phyloP scores from a whole-genome alignment of 148 eudicot species.

The Camellia sinensis region DNA sequence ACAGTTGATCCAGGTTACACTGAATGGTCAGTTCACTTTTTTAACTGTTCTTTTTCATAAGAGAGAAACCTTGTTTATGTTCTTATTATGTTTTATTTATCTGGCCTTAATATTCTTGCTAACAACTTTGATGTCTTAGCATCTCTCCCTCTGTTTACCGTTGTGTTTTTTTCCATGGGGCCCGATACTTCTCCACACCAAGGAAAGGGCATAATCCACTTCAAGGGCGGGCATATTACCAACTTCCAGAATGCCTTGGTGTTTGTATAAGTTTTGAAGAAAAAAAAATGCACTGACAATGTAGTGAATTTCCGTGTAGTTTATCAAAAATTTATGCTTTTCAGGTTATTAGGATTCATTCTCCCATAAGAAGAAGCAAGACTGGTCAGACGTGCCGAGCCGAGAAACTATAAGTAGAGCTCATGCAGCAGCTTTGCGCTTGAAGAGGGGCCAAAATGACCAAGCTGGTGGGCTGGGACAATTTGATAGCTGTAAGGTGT shows the following conservation, averaged over 20 bases:
- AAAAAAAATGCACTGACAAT: neutral
- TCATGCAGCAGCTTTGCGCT: slow-evolving; percentile 70
- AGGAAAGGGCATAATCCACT: slow-evolving; percentile 98
- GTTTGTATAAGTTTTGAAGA: slow-evolving; percentile 33
- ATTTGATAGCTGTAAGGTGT: slow-evolving; percentile 90
- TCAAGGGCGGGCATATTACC: slow-evolving; percentile 99
- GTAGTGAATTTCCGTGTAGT: neutral
- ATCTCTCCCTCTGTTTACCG: slow-evolving; percentile 12
- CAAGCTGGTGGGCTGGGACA: slow-evolving; percentile 61
- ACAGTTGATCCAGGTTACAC: slow-evolving; percentile 98
- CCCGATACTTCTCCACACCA: slow-evolving; percentile 93
- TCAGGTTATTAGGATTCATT: slow-evolving; percentile 93
- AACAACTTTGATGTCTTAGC: neutral
- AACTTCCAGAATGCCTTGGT: slow-evolving; percentile 96
- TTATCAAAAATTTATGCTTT: neutral
- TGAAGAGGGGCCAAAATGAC: slow-evolving; percentile 54
- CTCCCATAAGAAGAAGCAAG: slow-evolving; percentile 87
- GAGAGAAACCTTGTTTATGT: neutral
- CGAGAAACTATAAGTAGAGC: slow-evolving; percentile 72
- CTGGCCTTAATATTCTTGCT: neutral
- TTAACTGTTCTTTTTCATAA: neutral
- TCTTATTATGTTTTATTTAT: neutral
- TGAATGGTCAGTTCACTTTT: slow-evolving; percentile 64
- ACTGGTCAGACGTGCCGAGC: slow-evolving; percentile 92
- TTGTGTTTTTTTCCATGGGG: slow-evolving; percentile 40